These are phyloP conservation scores for Hydnum rufescens DNA, from an alignment of 768 basidiomycete species.

Conservation along the genomic window DNA sequence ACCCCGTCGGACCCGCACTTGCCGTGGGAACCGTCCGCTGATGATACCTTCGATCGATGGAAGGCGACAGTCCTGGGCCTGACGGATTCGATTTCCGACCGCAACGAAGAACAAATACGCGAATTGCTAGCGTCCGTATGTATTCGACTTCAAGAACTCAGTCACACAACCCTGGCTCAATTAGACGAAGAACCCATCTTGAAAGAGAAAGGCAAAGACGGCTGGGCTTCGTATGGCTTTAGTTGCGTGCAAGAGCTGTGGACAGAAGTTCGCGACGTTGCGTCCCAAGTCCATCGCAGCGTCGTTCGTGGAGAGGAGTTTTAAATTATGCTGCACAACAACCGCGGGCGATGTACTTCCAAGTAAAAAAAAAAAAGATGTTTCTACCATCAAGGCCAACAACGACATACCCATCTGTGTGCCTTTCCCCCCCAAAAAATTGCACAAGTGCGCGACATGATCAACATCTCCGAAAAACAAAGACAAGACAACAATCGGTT, in stretches of 20 bases:
- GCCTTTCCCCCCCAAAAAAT: too few species aligned
- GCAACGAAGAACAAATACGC: slow-evolving; percentile 5
- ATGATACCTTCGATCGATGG: slow-evolving; percentile 3
- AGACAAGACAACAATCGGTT: too few species aligned
- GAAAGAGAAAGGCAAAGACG: too few species aligned
- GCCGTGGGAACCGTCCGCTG: neutral
- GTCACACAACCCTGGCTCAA: neutral
- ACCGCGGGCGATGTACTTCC: too few species aligned
- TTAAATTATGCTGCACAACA: too few species aligned
- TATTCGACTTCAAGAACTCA: neutral
- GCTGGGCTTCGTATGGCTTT: neutral
- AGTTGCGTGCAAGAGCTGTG: neutral
- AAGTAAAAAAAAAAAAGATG: too few species aligned
- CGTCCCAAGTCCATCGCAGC: neutral
- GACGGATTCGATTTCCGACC: slow-evolving; percentile 3
- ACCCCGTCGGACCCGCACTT: neutral
- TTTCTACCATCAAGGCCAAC: too few species aligned
- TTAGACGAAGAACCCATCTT: neutral
- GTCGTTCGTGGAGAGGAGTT: neutral
- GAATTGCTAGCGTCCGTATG: slow-evolving; percentile 5
- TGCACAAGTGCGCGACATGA: too few species aligned
- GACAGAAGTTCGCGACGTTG: neutral
- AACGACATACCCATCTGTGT: too few species aligned
- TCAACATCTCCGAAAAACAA: too few species aligned
- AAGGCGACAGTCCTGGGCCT: slow-evolving; percentile 9